Base-by-base conservation (phyloP, 352 stramenopile species). In the Pythium biforme region DNA sequence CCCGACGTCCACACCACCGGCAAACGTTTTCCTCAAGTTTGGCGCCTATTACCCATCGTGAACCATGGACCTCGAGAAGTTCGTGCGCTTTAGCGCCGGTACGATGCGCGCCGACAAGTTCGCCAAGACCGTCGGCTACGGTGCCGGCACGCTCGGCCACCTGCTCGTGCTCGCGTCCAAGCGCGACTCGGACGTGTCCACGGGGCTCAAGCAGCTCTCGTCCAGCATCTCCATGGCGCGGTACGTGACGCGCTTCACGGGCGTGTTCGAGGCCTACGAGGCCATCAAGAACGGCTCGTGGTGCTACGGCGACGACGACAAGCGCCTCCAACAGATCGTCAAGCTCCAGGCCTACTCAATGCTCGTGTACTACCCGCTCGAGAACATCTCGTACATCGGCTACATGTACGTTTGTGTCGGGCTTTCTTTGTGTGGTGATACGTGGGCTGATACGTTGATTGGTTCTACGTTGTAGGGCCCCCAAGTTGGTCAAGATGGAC, bases 281-380 rank as follows among this genome's bases (percentile, higher is more conserved):
- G 86, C 83, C 12, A 74, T 80, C 64, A 87, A 91, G 61, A 90
- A 89, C 62, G 79, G 68, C 50, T 91, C 86, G 10, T 92, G 86
- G 86, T 89, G 76, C 66, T 90, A 84, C 39, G 66, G 69, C 7
- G 85, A 91, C 70, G 85, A 92, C 55, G 77, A 86, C 64, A 79
- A 84, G 14, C 59, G 79, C 62, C 64, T 89, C 50, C 71, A 77
- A 33, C 66, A 68, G 19, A 47, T 94, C 43, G 86, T 92, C 46
- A 77, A 64, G 45, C 57, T 89, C 7, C 81, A 94, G 61, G 75
- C 80, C 56, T 77, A 89, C 65, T 90, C 83, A 20, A 94, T 94
- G 86, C 63, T 94, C 37, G 63, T 88, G 10, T 94, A 94, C 72
- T 90, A 94, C 70, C 86, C 86, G n/a, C 68, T 94, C 39, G 83